Evolutionary conservation across 306 rosid genomes (phyloP), one percentile per base, ranked within the genome.

Genomic region (Sicyos baderoa): DNA sequence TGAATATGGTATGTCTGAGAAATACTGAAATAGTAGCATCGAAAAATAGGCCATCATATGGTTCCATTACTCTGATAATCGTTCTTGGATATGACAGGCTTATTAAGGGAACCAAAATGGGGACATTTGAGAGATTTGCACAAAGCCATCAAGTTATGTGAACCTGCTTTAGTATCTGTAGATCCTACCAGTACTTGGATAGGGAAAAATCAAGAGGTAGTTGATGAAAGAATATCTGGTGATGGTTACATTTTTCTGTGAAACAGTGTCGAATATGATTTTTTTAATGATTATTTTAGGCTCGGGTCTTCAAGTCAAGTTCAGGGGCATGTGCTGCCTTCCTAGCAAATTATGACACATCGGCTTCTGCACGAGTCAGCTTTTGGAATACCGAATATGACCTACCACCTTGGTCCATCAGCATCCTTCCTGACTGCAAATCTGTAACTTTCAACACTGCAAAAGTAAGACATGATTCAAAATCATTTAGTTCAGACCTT

Each of bases 351-450:
- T 90, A 90, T 27, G 84, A 93, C 54, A 70, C 95, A 40, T 68
- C 65, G 18, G 77, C 77, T 32, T 52, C 85, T 0, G 86, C 77
- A 19, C 84, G 50, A 61, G 84, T 88, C 80, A 81, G 70, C 69
- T 93, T 90, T 72, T 85, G 87, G 74, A 81, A 84, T 54, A 67
- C 25, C 27, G 81, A 76, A 64, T 86, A 90, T 76, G 87, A 90
- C 40, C 75, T 93, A 21, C 97, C 99, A 50, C 86, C 94, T 53
- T 90, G 99, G 97, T 93, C 96, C 68, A 52, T 93, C 72, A 93
- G 95, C 84, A 81, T 93, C 78, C 97, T 93, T 21, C 97, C 97
- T 18, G 94, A 90, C 73, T 90, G 99, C 89, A 90, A 85, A 86
- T 86, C 84, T 62, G 90, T 49, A 54, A 86, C 80, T 75, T 90